Evolutionary conservation across 108 stramenopile species (phyloP).

Genomic region (Aurantiochytrium sp.): DNA sequence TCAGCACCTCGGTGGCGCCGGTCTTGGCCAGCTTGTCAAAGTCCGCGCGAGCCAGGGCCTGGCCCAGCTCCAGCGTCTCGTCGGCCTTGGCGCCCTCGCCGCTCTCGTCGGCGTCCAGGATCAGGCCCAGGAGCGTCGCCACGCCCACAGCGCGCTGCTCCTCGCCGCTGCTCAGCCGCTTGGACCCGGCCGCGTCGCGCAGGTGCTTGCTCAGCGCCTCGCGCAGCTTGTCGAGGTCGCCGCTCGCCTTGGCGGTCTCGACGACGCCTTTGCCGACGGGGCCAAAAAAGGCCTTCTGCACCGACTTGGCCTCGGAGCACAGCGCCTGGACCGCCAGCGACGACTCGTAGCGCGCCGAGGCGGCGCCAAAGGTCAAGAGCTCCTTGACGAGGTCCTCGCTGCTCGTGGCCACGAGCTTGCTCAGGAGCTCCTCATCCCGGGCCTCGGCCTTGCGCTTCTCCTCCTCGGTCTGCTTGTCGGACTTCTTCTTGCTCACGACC

Average conservation of each 20-base stretch:
- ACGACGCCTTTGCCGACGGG: not conserved
- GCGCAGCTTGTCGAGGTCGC: not conserved
- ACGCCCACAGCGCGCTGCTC: constrained; percentile 18
- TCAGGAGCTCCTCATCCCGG: not conserved
- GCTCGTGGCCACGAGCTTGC: not conserved
- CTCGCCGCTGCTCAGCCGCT: not conserved
- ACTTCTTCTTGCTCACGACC: not conserved
- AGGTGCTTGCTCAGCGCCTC: not conserved
- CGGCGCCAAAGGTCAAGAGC: constrained; percentile 4
- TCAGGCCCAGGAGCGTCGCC: not conserved
- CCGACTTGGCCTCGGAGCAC: not conserved
- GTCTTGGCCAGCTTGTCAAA: constrained; percentile 9
- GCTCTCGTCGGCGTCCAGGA: not conserved
- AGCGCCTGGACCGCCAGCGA: not conserved
- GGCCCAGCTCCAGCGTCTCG: not conserved
- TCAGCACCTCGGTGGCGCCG: not conserved
- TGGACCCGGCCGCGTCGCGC: not conserved
- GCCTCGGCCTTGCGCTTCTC: not conserved
- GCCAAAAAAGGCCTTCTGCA: not conserved
- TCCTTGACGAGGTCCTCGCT: constrained; percentile 3
- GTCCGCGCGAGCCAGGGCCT: not conserved
- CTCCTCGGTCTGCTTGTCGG: not conserved
- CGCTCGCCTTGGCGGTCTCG: not conserved
- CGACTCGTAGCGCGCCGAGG: constrained; percentile 15
- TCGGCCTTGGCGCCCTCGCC: not conserved